Evolutionary conservation across 805 yeast species (phyloP).

Genomic region (Pichia cabralensis): DNA sequence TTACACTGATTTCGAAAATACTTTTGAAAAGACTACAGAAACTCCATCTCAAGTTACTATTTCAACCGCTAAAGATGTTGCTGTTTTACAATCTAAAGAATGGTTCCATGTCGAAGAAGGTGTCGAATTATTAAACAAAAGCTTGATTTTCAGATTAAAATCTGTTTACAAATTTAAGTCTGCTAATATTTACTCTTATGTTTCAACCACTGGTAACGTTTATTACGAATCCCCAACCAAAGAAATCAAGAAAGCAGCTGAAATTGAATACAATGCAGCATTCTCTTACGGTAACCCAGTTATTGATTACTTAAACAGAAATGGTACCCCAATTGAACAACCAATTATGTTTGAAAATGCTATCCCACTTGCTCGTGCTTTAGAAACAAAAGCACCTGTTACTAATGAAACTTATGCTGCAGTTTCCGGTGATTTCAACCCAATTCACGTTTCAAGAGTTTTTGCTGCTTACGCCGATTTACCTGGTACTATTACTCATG

Average conservation of each 20-base stretch:
- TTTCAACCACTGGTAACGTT: conserved; percentile 77
- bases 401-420: conserved; percentile 94
- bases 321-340: conserved; percentile 91
- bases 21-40: conserved; percentile 82
- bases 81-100: conserved; percentile 89
- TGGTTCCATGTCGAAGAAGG: conserved; percentile 86
- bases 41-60: conserved; percentile 75
- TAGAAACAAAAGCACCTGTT: conserved; percentile 76
- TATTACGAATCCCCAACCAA: conserved; percentile 85
- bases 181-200: conserved; percentile 65
- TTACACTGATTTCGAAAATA: conserved; percentile 79
- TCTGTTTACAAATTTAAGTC: conserved; percentile 76
- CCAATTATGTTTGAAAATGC: conserved; percentile 83
- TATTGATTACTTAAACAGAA: conserved; percentile 81
- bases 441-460: conserved; percentile 93
- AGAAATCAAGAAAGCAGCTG: conserved; percentile 76
- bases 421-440: conserved; percentile 97
- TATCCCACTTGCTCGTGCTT: conserved; percentile 67
- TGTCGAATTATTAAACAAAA: conserved; percentile 64
- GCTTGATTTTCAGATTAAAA: conserved; percentile 80
- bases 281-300: conserved; percentile 97
- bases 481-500: conserved; percentile 98
- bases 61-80: conserved; percentile 75
- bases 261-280: conserved; percentile 81
- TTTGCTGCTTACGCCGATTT: conserved; percentile 87